Conservation (phyloP, 1,284 basidiomycete genomes). For the Takashimella tepidaria region DNA sequence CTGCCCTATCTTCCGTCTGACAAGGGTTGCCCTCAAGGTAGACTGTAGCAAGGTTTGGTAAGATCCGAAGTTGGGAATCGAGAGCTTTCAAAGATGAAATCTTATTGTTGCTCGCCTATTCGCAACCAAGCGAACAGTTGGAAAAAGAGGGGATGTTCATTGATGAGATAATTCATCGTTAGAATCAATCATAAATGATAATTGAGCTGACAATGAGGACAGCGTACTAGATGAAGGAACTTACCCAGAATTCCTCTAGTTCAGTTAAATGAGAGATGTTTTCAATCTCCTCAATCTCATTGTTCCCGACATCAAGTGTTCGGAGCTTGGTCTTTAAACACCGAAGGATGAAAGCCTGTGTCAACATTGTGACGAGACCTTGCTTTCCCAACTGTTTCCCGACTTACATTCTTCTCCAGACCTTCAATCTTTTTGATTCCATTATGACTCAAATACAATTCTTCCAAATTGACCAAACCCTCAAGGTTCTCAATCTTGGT, state of each 20-base stretch:
- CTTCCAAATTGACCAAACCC: conserved; percentile 66
- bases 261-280: conserved; percentile 68
- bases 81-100: conserved; percentile 65
- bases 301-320: conserved; percentile 82
- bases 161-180: neutral
- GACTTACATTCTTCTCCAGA: conserved; percentile 69
- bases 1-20: conserved; percentile 68
- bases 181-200: neutral
- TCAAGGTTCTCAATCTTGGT: conserved; percentile 80
- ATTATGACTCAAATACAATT: conserved; percentile 93
- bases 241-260: conserved; percentile 91
- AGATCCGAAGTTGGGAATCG: conserved; percentile 66
- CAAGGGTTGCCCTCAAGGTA: conserved; percentile 95
- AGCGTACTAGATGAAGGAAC: conserved; percentile 36
- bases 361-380: too few species aligned
- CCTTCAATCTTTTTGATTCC: conserved; percentile 82
- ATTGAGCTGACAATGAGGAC: too few species aligned
- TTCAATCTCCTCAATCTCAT: conserved; percentile 73
- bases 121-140: neutral
- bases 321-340: conserved; percentile 76
- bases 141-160: neutral
- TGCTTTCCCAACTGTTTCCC: neutral
- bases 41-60: conserved; percentile 70
- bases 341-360: too few species aligned
- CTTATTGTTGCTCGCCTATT: conserved; percentile 80